Evolutionary conservation across 768 basidiomycete species (phyloP).

Genomic region (Termitomyces sp.): DNA sequence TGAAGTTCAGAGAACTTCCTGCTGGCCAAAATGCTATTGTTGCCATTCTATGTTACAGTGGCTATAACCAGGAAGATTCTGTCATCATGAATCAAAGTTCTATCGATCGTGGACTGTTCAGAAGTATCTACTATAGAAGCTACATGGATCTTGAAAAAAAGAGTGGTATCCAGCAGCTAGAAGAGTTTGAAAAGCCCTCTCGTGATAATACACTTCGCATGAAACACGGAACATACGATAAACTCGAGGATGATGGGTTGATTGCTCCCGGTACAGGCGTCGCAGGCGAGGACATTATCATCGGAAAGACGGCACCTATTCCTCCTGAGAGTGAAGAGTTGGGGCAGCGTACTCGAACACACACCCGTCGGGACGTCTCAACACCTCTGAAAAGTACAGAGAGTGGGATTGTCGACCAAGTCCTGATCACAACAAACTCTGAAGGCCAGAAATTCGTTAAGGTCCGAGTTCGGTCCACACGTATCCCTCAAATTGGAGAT

Average conservation of each 20-base stretch:
- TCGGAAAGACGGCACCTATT: constrained; percentile 97
- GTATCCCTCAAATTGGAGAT: constrained; percentile 97
- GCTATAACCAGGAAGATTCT: constrained; percentile 99
- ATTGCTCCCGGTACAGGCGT: constrained; percentile 96
- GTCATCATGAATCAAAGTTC: constrained; percentile 99
- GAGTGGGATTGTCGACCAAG: constrained; percentile 96
- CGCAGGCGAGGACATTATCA: constrained; percentile 96
- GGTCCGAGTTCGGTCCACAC: constrained; percentile 91
- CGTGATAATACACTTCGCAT: constrained; percentile 90
- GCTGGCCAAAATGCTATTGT: constrained; percentile 99
- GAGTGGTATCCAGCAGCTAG: constrained; percentile 84
- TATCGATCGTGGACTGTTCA: constrained; percentile 96
- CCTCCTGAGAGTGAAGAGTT: constrained; percentile 96
- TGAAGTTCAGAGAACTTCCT: constrained; percentile 97
- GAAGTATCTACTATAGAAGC: constrained; percentile 96
- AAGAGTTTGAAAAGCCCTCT: constrained; percentile 96
- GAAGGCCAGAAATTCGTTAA: constrained; percentile 99
- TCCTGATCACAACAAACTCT: constrained; percentile 91
- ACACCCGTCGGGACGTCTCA: constrained; percentile 93
- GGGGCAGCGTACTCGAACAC: constrained; percentile 89
- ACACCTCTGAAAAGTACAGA: constrained; percentile 98
- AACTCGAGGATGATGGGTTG: constrained; percentile 93
- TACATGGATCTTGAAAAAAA: constrained; percentile 99
- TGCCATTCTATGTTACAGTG: constrained; percentile 97
- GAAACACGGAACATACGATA: constrained; percentile 99